phyloP scores from a whole-genome alignment of 2,329 filamentous ascomycete genomes.

The Immersiporthe knoxdaviesiana region DNA sequence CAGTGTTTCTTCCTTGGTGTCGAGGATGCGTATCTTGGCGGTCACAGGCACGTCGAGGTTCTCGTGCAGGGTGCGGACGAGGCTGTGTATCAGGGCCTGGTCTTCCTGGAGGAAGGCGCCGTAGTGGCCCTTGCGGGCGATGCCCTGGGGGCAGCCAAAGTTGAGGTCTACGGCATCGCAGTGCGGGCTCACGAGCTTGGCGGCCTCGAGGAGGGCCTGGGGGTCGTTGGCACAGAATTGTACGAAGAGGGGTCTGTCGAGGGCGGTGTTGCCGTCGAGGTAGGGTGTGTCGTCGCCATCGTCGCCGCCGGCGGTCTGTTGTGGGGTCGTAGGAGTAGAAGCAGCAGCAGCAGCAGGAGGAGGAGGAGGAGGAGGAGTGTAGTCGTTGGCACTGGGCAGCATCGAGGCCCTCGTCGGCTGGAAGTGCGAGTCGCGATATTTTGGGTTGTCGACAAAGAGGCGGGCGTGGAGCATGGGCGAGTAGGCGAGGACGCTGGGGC shows the following conservation, averaged over 20 bases:
- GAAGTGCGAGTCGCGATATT: constrained; percentile 81
- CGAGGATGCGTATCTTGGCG: constrained; percentile 90
- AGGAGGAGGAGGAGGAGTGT: neutral
- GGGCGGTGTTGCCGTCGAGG: constrained; percentile 83
- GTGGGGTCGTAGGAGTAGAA: constrained; percentile 28
- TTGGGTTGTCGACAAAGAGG: constrained; percentile 75
- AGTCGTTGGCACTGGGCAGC: constrained; percentile 16
- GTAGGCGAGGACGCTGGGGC: constrained; percentile 76
- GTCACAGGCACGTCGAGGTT: constrained; percentile 84
- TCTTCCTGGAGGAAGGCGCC: constrained; percentile 95
- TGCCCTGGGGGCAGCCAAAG: constrained; percentile 93
- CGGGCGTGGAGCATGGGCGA: constrained; percentile 96
- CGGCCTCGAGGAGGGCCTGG: constrained; percentile 77
- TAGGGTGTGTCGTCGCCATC: constrained; percentile 44
- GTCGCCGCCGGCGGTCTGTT: constrained; percentile 30
- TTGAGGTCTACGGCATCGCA: constrained; percentile 97
- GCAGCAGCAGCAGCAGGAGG: constrained; percentile 24
- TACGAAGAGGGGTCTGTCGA: constrained; percentile 90
- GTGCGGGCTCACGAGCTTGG: constrained; percentile 76
- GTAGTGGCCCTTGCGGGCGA: constrained; percentile 87
- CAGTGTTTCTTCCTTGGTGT: constrained; percentile 83
- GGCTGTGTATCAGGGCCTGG: constrained; percentile 76
- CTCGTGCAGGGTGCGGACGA: constrained; percentile 82
- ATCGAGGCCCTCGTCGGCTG: constrained; percentile 58
- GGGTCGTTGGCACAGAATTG: constrained; percentile 95